phyloP scores from a whole-genome alignment of 2,329 filamentous ascomycete genomes.

The Colletotrichum liriopes region DNA sequence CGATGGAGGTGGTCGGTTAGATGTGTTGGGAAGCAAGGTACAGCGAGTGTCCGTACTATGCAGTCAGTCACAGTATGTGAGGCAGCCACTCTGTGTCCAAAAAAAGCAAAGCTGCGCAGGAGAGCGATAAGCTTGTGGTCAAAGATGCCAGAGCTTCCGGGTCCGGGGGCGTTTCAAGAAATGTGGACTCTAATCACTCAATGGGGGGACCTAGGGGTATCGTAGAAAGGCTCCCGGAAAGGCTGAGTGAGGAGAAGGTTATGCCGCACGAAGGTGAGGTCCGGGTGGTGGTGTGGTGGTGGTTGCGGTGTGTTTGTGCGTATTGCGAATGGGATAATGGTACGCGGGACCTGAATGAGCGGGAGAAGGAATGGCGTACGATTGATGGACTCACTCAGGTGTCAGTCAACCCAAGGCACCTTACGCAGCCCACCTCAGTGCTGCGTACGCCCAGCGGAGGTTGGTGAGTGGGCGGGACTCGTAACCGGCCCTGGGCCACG shows the following conservation, averaged over 20 bases:
- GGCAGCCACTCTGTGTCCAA: slow-evolving; percentile 35
- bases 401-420: slow-evolving; percentile 7
- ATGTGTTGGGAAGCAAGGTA: slow-evolving; percentile 17
- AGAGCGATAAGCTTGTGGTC: slow-evolving; percentile 41
- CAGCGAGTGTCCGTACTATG: slow-evolving; percentile 12
- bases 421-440: slow-evolving; percentile 13
- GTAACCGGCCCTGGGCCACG: slow-evolving; percentile 36
- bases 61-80: slow-evolving; percentile 20
- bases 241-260: slow-evolving; percentile 26
- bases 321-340: slow-evolving; percentile 37
- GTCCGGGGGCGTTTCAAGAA: slow-evolving; percentile 44
- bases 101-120: slow-evolving; percentile 23
- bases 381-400: slow-evolving; percentile 17
- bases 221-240: slow-evolving; percentile 19
- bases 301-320: slow-evolving; percentile 29
- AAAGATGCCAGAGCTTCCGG: slow-evolving; percentile 44
- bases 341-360: slow-evolving; percentile 30
- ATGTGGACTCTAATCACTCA: slow-evolving; percentile 40
- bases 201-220: slow-evolving; percentile 33
- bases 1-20: slow-evolving; percentile 23
- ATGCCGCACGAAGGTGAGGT: slow-evolving; percentile 24
- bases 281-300: slow-evolving; percentile 19
- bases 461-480: slow-evolving; percentile 9
- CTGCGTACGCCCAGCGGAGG: slow-evolving; percentile 22
- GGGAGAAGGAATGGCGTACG: slow-evolving; percentile 27